Conservation (phyloP, 1,139 yeast genomes). For the Spencermartinsiella ligniputridi region DNA sequence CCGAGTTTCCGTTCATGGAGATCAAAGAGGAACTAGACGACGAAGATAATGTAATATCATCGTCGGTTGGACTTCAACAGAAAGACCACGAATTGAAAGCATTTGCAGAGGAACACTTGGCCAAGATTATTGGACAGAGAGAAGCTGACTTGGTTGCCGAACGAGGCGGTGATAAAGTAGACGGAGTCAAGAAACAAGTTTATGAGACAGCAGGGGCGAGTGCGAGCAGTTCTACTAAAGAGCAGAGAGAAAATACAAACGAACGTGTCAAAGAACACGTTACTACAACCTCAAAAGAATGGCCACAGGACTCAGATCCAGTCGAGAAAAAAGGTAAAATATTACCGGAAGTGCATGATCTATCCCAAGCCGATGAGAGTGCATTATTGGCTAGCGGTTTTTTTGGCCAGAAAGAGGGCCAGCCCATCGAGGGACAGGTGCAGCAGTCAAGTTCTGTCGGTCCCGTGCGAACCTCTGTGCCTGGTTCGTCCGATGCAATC, state of each 20-base stretch:
- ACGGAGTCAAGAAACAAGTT: conserved; percentile 8
- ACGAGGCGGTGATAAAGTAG: neutral
- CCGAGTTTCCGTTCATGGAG: conserved; percentile 65
- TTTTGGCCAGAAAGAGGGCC: neutral
- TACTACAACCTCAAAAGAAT: neutral
- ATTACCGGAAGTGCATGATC: neutral
- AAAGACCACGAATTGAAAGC: conserved; percentile 21
- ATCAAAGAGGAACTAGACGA: conserved; percentile 84
- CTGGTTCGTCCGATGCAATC: conserved; percentile 23
- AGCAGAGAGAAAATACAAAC: neutral
- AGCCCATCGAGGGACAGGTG: neutral
- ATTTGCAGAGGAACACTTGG: conserved; percentile 18
- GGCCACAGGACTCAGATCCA: neutral
- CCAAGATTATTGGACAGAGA: conserved; percentile 10
- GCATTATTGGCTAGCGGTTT: neutral
- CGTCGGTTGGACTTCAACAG: conserved; percentile 27
- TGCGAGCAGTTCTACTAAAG: neutral
- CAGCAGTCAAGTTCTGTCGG: neutral
- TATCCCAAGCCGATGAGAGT: neutral
- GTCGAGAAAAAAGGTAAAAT: neutral
- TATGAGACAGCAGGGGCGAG: conserved; percentile 20
- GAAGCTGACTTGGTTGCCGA: conserved; percentile 9
- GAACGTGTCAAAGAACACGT: neutral
- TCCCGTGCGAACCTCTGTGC: neutral
- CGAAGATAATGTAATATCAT: conserved; percentile 56